phyloP scores from a whole-genome alignment of 768 basidiomycete genomes.

The Cystobasidium ongulense region DNA sequence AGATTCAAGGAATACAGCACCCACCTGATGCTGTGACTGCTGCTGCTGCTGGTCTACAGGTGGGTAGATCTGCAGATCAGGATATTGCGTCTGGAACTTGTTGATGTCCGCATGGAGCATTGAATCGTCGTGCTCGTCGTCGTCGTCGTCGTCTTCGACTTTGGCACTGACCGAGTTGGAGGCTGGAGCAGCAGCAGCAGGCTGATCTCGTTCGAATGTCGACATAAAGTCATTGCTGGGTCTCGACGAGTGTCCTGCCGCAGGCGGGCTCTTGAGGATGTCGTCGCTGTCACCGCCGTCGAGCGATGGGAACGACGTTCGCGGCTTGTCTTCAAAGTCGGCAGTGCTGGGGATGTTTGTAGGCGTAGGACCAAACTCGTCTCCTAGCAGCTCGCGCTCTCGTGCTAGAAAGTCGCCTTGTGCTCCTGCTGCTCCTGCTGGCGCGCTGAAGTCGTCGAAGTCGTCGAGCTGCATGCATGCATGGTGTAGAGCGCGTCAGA shows the following conservation, averaged over 20 bases:
- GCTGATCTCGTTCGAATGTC: conserved; percentile 11
- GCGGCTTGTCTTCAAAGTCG: conserved; percentile 21
- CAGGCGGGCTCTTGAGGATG: conserved; percentile 5
- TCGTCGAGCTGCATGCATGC: conserved; percentile 24
- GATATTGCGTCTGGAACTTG: conserved; percentile 27
- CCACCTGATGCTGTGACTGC: conserved; percentile 12
- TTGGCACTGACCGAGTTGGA: not conserved
- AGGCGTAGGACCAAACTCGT: conserved; percentile 34
- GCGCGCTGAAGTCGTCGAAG: conserved; percentile 29
- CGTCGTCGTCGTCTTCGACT: conserved; percentile 25
- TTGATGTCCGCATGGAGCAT: conserved; percentile 9
- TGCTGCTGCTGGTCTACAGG: not conserved
- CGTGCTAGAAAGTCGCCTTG: conserved; percentile 32
- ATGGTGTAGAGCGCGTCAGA: not conserved
- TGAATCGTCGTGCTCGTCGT: conserved; percentile 8
- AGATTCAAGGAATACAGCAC: not conserved
- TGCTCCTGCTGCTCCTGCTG: not conserved
- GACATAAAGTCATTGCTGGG: conserved; percentile 26
- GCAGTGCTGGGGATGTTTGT: not conserved
- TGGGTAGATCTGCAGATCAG: conserved; percentile 22
- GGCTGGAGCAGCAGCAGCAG: not conserved
- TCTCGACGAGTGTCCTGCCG: not conserved
- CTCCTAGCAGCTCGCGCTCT: conserved; percentile 33
- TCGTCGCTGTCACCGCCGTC: conserved; percentile 12
- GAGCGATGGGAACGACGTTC: conserved; percentile 23